phyloP scores from a whole-genome alignment of 1,139 yeast species.

The Geotrichum citri-aurantii region DNA sequence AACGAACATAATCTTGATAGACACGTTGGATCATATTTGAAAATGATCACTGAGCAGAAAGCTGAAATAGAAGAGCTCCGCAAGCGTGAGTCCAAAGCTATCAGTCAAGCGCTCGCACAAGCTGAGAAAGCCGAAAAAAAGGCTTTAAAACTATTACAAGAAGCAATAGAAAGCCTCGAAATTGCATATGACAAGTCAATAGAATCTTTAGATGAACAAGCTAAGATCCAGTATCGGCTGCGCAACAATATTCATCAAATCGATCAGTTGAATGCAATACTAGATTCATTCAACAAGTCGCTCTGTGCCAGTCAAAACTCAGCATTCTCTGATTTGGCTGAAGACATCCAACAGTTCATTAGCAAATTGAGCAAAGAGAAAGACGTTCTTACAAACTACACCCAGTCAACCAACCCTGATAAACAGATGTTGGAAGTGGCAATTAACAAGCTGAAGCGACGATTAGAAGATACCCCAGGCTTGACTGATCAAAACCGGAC shows the following conservation, averaged over 20 bases:
- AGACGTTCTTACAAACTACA: slow-evolving; percentile 4
- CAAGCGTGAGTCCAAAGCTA: slow-evolving; percentile 45
- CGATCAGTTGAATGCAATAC: slow-evolving; percentile 20
- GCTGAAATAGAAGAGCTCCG: slow-evolving; percentile 69
- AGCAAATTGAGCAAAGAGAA: slow-evolving; percentile 9
- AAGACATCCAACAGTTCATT: not conserved
- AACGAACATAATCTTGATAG: slow-evolving; percentile 74
- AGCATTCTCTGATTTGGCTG: not conserved
- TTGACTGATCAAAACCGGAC: slow-evolving; percentile 24
- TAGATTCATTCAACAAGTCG: not conserved
- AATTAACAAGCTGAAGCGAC: slow-evolving; percentile 17
- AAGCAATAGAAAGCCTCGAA: slow-evolving; percentile 24
- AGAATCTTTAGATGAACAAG: not conserved
- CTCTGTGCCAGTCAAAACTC: not conserved
- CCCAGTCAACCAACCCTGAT: not conserved
- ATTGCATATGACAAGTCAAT: slow-evolving; percentile 20
- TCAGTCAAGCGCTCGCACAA: slow-evolving; percentile 32
- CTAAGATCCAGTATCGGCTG: slow-evolving; percentile 21
- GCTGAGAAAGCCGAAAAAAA: slow-evolving; percentile 20
- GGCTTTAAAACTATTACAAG: slow-evolving; percentile 22
- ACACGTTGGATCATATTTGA: slow-evolving; percentile 81
- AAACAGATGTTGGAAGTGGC: slow-evolving; percentile 4
- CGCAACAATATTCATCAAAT: slow-evolving; percentile 22
- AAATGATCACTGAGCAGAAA: slow-evolving; percentile 79
- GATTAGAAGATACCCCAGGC: slow-evolving; percentile 26